Evolutionary conservation across 768 basidiomycete species (phyloP).

Genomic region (Hygrocybe coccinea): DNA sequence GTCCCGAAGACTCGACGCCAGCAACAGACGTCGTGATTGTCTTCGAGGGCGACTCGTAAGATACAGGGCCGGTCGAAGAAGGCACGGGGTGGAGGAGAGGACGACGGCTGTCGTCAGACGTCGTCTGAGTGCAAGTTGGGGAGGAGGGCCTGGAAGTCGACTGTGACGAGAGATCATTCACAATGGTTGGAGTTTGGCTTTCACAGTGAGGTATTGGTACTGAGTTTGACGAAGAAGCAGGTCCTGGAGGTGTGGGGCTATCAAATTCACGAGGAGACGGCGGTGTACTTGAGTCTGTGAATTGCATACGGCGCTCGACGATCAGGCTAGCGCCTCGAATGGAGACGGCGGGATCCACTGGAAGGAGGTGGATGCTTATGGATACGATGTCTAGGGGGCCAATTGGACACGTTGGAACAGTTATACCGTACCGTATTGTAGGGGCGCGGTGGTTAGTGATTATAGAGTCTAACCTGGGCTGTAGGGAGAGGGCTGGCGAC

Average conservation of each 20-base stretch:
- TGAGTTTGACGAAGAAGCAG: conserved; percentile 9
- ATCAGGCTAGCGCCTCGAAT: conserved; percentile 61
- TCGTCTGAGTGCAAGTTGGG: not conserved
- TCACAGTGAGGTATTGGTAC: conserved; percentile 9
- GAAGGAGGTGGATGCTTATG: conserved; percentile 57
- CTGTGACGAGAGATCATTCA: not conserved
- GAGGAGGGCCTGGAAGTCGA: not conserved
- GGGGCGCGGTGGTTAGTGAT: conserved; percentile 56
- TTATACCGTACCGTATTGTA: conserved; percentile 54
- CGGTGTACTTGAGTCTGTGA: conserved; percentile 39
- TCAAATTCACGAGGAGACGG: conserved; percentile 17
- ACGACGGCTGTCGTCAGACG: not conserved
- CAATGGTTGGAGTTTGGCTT: not conserved
- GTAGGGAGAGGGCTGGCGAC: conserved; percentile 32
- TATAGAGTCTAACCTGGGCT: conserved; percentile 35
- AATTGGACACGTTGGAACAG: conserved; percentile 51
- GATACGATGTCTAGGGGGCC: conserved; percentile 72
- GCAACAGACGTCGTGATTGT: conserved; percentile 49
- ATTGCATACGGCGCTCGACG: conserved; percentile 67
- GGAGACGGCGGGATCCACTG: conserved; percentile 50
- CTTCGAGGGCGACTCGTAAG: conserved; percentile 32
- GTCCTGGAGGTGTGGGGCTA: conserved; percentile 21
- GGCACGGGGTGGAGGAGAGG: conserved; percentile 13
- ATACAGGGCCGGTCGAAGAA: conserved; percentile 11
- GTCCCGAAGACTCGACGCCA: conserved; percentile 54